Base-by-base conservation (phyloP, 371 early-diverging fungal genomes). In the Paramicrosporidium saccamoebae region DNA sequence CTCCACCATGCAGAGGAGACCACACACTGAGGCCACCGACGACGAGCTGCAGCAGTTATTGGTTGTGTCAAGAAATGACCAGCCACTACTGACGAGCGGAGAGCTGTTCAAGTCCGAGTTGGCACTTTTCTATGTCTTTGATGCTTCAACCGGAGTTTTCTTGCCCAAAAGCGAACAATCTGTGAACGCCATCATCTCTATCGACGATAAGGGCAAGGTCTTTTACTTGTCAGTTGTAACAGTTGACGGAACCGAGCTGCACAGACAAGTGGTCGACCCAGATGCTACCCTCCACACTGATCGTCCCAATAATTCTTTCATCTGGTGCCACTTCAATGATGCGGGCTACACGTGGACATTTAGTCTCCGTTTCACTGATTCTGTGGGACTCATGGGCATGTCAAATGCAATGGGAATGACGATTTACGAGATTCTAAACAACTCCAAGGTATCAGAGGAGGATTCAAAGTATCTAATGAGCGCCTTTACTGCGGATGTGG, bases 241-340 rank as follows among this genome's bases (percentile, higher is more conserved):
- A n/a, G 36, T 44, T 10, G 32, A 35, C 12, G 35, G 31, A 8
- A 36, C 33, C 21, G 32, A 34, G 19, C 46, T 43, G 15, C 36
- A 64, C 10, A 37, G 50, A 11, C 72, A 75, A 37, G 40, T 41
- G 12, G 21, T 78, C 7, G 54, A 62, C 23, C 42, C 49, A 11
- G 37, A 41, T 13, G 71, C 74, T 66, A 62, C 63, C 26, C 57
- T 63, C 1, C 46, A 59, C 12, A 69, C 71, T 37, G 65, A 50
- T 37, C 29, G 36, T 15, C 48, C 50, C 24, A 35, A 45, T 20
- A 25, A 19, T 15, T 52, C 64, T n/a, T 49, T 66, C 18, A 50
- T 58, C 16, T 66, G 64, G 64, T 48, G 53, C 36, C 51, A 42
- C 33, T 39, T 41, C 26, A 49, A 44, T 14, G 26, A 26, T 4